Evolutionary conservation across 2,329 filamentous ascomycete genomes (phyloP).

Genomic region (Sclerotinia borealis): DNA sequence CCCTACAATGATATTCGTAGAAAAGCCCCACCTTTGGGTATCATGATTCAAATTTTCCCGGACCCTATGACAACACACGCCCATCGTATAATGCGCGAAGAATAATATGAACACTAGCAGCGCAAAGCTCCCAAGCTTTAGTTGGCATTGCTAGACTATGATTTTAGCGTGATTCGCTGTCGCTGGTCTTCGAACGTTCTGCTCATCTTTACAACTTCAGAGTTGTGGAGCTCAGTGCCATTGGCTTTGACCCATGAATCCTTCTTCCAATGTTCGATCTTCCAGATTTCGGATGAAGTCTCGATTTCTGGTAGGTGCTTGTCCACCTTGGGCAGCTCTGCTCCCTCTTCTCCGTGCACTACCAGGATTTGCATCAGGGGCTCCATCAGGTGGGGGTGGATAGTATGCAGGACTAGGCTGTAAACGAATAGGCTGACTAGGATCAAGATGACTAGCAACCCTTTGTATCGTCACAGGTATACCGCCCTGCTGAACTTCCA

Average conservation of each 20-base stretch:
- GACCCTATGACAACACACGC: constrained; percentile 7
- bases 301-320: constrained; percentile 55
- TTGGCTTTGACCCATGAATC: constrained; percentile 65
- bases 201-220: neutral
- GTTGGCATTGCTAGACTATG: neutral
- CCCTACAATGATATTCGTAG: neutral
- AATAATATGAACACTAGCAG: constrained; percentile 12
- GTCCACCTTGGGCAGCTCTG: constrained; percentile 54
- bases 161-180: neutral
- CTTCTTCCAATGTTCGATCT: constrained; percentile 89
- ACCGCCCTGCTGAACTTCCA: constrained; percentile 90
- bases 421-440: constrained; percentile 84
- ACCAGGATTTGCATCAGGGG: constrained; percentile 53
- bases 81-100: constrained; percentile 2
- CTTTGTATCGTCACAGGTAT: constrained; percentile 90
- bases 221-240: constrained; percentile 55
- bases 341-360: constrained; percentile 70
- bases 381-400: constrained; percentile 81
- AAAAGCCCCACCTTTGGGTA: constrained; percentile 11
- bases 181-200: neutral
- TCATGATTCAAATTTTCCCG: constrained; percentile 13
- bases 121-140: neutral
- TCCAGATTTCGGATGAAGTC: constrained; percentile 95
- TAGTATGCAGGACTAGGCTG: constrained; percentile 98
- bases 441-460: constrained; percentile 92